Evolutionary conservation across 345 rosid species (phyloP).

Genomic region (Citrus cavaleriei): DNA sequence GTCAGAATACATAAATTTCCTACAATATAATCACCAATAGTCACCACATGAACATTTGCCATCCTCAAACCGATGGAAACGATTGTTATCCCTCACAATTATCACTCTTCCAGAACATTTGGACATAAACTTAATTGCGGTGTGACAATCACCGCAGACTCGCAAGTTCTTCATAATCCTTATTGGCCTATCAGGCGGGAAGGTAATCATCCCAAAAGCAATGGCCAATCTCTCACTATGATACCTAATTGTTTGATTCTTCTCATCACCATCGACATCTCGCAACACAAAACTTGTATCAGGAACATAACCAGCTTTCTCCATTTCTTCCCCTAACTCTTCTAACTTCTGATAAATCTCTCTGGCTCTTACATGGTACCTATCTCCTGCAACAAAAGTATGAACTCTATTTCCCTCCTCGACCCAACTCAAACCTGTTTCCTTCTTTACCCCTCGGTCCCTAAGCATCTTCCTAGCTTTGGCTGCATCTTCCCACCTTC

Average conservation of each 20-base stretch:
- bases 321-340: constrained; percentile 78
- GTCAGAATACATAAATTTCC: constrained; percentile 8
- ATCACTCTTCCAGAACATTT: constrained; percentile 71
- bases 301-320: constrained; percentile 74
- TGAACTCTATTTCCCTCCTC: constrained; percentile 86
- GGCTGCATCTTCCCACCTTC: constrained; percentile 83
- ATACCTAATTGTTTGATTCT: constrained; percentile 63
- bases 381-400: constrained; percentile 80
- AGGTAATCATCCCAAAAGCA: constrained; percentile 66
- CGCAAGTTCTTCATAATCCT: constrained; percentile 86
- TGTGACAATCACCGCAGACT: constrained; percentile 87
- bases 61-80: constrained; percentile 79
- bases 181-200: constrained; percentile 59
- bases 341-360: constrained; percentile 74
- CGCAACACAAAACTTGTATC: constrained; percentile 78
- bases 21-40: constrained; percentile 58
- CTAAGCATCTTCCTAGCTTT: constrained; percentile 75
- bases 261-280: constrained; percentile 69
- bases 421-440: constrained; percentile 90
- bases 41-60: constrained; percentile 89
- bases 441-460: constrained; percentile 80
- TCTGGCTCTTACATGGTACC: constrained; percentile 41
- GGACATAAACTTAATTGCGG: constrained; percentile 80
- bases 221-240: constrained; percentile 84
- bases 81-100: constrained; percentile 75